Conservation (phyloP, 768 basidiomycete species). For the Podaxis sp. region DNA sequence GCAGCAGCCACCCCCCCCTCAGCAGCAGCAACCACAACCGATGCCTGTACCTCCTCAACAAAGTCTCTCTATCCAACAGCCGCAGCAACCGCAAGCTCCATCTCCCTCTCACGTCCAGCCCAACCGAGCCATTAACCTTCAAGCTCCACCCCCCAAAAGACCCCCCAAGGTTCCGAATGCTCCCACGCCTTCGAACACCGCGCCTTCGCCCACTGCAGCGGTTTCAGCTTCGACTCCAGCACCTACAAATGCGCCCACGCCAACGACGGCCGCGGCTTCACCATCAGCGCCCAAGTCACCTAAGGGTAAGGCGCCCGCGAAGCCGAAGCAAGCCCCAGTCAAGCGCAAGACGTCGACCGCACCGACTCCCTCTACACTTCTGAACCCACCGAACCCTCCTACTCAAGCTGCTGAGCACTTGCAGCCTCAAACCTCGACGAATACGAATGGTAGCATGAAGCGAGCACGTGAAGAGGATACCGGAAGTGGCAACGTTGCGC, state of each 20-base stretch:
- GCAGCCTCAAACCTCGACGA: slow-evolving; percentile 16
- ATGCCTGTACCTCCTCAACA: slow-evolving; percentile 21
- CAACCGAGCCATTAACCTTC: slow-evolving; percentile 9
- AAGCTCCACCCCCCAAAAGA: slow-evolving; percentile 9
- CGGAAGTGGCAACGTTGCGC: slow-evolving; percentile 24
- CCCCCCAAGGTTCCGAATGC: slow-evolving; percentile 2
- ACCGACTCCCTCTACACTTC: slow-evolving; percentile 13
- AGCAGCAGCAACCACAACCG: slow-evolving; percentile 20
- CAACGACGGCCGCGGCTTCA: slow-evolving; percentile 52
- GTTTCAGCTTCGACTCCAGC: slow-evolving; percentile 49
- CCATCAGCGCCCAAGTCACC: slow-evolving; percentile 75
- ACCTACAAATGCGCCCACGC: slow-evolving; percentile 47
- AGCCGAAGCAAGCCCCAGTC: slow-evolving; percentile 36
- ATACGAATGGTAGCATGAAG: slow-evolving; percentile 34
- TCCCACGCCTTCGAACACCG: slow-evolving; percentile 10
- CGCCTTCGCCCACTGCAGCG: slow-evolving; percentile 23
- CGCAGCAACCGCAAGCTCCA: slow-evolving; percentile 22
- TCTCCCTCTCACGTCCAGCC: slow-evolving; percentile 11
- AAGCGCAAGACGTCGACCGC: slow-evolving; percentile 34
- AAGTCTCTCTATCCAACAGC: slow-evolving; percentile 22
- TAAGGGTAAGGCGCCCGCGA: slow-evolving; percentile 49
- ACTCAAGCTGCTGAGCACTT: slow-evolving; percentile 5
- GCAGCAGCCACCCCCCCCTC: slow-evolving; percentile 26
- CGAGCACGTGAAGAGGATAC: slow-evolving; percentile 58
- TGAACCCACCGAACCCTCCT: background rate